Percentiles rank a stretch among this genome's conserved stretches.
These are phyloP conservation scores for Cunninghamia lanceolata DNA, from an alignment of 75 land plant genomes.

Conservation along the genomic window DNA sequence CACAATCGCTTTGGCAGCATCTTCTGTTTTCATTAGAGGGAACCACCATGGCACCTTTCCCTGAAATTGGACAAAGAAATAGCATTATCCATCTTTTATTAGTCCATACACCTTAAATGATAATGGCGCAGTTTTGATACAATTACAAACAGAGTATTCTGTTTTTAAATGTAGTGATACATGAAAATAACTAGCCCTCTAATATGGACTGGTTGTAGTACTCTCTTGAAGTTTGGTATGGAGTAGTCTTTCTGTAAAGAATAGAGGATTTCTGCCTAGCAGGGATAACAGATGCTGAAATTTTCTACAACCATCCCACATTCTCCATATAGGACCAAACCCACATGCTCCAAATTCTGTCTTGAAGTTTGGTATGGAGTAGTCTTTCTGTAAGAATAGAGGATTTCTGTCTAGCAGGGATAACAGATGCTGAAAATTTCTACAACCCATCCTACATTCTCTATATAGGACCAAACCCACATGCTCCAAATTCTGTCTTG, in stretches of 20 bases:
- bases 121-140: neutral
- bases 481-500: neutral
- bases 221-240: neutral
- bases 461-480: neutral
- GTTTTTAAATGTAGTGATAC: neutral
- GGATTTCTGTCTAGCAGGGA: neutral
- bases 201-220: too few relatives aligned
- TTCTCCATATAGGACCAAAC: too few relatives aligned
- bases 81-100: neutral
- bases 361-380: neutral
- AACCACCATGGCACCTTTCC: constrained; percentile 44
- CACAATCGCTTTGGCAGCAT: constrained; percentile 29
- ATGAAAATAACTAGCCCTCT: neutral
- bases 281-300: neutral
- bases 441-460: too few relatives aligned
- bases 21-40: constrained; percentile 29
- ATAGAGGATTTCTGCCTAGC: neutral
- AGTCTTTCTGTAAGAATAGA: neutral
- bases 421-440: neutral
- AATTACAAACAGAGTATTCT: neutral
- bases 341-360: neutral
- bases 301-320: too few relatives aligned
- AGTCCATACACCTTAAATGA: neutral
- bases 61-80: constrained; percentile 12
- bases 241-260: neutral